Evolutionary conservation across 2,329 filamentous ascomycete genomes (phyloP).

Genomic region (Ophiostoma piceae): DNA sequence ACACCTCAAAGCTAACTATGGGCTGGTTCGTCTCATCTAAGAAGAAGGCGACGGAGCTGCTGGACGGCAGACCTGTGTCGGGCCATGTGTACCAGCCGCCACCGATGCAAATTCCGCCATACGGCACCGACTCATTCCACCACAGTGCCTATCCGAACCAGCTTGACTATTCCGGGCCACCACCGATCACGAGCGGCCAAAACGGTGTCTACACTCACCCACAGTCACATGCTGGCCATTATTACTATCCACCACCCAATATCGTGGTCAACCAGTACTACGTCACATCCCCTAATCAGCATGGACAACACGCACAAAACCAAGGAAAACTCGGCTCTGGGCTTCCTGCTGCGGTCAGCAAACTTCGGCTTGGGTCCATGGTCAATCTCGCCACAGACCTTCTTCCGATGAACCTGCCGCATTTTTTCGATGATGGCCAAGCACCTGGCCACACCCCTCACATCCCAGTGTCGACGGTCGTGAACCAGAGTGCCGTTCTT

Average conservation of each 20-base stretch:
- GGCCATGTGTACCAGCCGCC: background rate
- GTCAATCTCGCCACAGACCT: slow-evolving; percentile 42
- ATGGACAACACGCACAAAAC: slow-evolving; percentile 23
- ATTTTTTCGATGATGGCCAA: slow-evolving; percentile 42
- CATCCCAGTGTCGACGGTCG: slow-evolving; percentile 40
- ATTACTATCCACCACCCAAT: slow-evolving; percentile 35
- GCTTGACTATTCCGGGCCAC: background rate
- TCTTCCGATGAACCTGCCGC: slow-evolving; percentile 36
- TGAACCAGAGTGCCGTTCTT: slow-evolving; percentile 44
- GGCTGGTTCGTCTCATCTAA: slow-evolving; percentile 1
- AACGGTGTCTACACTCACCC: background rate
- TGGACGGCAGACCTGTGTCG: background rate
- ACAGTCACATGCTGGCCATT: background rate
- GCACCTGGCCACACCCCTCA: slow-evolving; percentile 42
- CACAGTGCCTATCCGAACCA: background rate
- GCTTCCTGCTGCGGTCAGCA: slow-evolving; percentile 29
- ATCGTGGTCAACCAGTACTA: slow-evolving; percentile 52
- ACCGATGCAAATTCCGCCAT: background rate
- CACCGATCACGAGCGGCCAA: background rate
- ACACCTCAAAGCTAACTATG: background rate
- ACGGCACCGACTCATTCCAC: background rate
- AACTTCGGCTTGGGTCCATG: slow-evolving; percentile 39
- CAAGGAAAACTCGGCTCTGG: background rate
- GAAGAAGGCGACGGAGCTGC: slow-evolving; percentile 3
- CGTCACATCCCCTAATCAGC: slow-evolving; percentile 30